Conservation (phyloP, 164 flowering plant genomes). For the Tetrastigma voinierianum region DNA sequence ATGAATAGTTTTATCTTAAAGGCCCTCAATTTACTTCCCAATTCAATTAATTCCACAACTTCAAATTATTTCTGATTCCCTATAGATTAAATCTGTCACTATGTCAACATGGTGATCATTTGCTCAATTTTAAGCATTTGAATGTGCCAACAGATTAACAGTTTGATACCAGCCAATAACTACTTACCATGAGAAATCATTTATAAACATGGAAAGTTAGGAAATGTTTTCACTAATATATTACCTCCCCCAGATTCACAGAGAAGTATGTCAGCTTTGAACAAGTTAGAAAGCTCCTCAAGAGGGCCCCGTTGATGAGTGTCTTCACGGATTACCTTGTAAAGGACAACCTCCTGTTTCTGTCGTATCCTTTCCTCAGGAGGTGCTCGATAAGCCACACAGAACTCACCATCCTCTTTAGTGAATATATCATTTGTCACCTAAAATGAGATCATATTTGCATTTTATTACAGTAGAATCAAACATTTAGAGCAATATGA, state of each 20-base stretch:
- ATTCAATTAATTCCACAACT: too few relatives aligned
- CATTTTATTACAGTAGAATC: not conserved
- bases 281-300: slow-evolving; percentile 90
- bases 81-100: too few relatives aligned
- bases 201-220: not conserved
- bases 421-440: slow-evolving; percentile 98
- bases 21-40: too few relatives aligned
- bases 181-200: not conserved
- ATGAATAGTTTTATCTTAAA: too few relatives aligned
- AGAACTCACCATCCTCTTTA: slow-evolving; percentile 95
- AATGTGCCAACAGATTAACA: too few relatives aligned
- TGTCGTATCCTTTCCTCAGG: slow-evolving; percentile 94
- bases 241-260: slow-evolving; percentile 99
- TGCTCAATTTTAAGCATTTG: too few relatives aligned
- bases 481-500: too few relatives aligned
- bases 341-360: slow-evolving; percentile 99
- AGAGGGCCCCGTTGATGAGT: slow-evolving; percentile 96
- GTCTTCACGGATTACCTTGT: slow-evolving; percentile 99
- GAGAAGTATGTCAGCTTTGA: slow-evolving; percentile 84
- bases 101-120: too few relatives aligned
- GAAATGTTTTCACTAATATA: not conserved
- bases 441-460: slow-evolving; percentile 30
- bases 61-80: too few relatives aligned
- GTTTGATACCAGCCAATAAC: not conserved
- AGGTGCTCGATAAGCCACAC: slow-evolving; percentile 88